Conservation (phyloP, 2,329 filamentous ascomycete genomes). For the Penicillium sp. region DNA sequence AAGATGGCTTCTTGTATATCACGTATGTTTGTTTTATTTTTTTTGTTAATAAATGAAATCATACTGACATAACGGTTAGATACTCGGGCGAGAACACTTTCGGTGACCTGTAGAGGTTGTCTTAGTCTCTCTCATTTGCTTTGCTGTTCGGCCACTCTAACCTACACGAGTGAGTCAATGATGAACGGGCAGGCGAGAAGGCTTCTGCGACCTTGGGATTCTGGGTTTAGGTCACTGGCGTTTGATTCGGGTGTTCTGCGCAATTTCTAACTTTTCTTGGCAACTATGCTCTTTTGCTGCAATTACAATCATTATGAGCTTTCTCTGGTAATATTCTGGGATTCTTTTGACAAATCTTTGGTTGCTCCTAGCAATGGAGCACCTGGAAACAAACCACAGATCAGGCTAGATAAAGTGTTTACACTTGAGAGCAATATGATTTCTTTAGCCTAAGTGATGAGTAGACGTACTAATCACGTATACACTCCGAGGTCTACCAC, state of each 20-base stretch:
- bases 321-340: not conserved
- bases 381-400: not conserved
- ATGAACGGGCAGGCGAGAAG: slow-evolving; percentile 7
- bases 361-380: not conserved
- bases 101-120: slow-evolving; percentile 50
- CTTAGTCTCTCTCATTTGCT: slow-evolving; percentile 10
- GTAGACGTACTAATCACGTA: too few relatives aligned
- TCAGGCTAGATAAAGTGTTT: slow-evolving; percentile 2
- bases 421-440: not conserved
- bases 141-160: slow-evolving; percentile 8
- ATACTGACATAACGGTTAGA: slow-evolving; percentile 43
- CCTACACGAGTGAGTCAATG: not conserved
- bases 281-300: slow-evolving; percentile 15
- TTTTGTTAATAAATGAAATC: not conserved
- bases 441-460: not conserved
- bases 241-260: slow-evolving; percentile 23
- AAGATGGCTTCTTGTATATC: slow-evolving; percentile 93
- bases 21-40: slow-evolving; percentile 58
- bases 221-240: slow-evolving; percentile 20
- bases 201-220: slow-evolving; percentile 11
- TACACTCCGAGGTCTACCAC: too few relatives aligned
- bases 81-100: slow-evolving; percentile 99
- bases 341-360: not conserved
- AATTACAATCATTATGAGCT: slow-evolving; percentile 3
- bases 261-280: slow-evolving; percentile 19